Base-by-base conservation (phyloP, 352 stramenopile genomes). In the Phytophthora aleatoria region DNA sequence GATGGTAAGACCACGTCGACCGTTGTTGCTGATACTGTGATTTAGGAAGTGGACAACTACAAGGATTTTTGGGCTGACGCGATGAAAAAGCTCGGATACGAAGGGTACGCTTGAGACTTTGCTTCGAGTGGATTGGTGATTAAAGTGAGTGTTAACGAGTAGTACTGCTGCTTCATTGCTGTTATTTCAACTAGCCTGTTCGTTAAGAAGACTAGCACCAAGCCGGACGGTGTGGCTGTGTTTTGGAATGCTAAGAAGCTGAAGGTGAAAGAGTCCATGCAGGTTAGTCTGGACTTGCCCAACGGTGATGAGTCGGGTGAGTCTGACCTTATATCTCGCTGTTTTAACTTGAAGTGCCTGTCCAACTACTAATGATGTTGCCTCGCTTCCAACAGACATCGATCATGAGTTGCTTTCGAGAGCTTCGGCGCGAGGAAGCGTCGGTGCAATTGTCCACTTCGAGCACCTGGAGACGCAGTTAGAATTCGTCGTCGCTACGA, bases 11-110 rank as follows among this genome's bases (percentile, higher is more conserved):
- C 7, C 7, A 11, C 45, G 4, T 12, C 50, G 15, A 56, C 27
- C 13, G 0, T 30, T 36, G 16, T 8, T 53, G 30, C 27, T 66
- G 38, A 20, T 35, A 11, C n/a, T 61, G n/a, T 12, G 30, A 28
- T 44, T n/a, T 54, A 94, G 87, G 87, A 95, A 80, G 81, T 88
- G 10, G 87, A 95, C 63, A 73, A 90, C 11, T 93, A 90, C 49
- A 54, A 79, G 9, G 73, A 85, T 43, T 95, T 95, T 52, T 95
- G 87, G 87, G 64, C 62, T 1, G 66, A 24, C 2, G 69, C 67
- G 58, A 90, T 95, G 80, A 50, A 74, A 41, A 69, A 69, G 1
- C 62, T 87, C 7, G 87, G 83, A 64, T 95, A 92, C 49, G 50
- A 69, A 24, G 83, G 87, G 87, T 94, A 5, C 24, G 9, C 27